Evolutionary conservation across 1,284 basidiomycete genomes (phyloP), one percentile per base, ranked within the genome.

Genomic region (Ustilago vetiveriae): DNA sequence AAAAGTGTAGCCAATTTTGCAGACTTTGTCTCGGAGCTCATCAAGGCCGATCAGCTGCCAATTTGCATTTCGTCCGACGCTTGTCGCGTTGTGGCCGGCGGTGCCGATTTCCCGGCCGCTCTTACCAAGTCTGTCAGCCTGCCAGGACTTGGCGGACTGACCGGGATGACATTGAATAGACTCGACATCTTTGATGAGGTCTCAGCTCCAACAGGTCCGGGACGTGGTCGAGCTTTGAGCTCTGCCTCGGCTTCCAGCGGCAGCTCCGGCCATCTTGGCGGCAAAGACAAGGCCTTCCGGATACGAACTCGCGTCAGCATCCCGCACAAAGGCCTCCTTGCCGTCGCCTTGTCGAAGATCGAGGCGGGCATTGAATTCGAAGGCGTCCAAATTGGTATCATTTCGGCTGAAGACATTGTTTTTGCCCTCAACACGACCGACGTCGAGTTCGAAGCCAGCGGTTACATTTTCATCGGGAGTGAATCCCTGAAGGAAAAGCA

Each of bases 111-210:
- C 24, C 30, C 48, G 1, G 48, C 75, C 6, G 49, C 50, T 6
- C 32, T 78, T 19, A 40, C 56, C 35, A 78, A 78, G 55, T 38
- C 51, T 13, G 54, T 78, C 53, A n/a, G 24, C 1, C 21, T 78
- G n/a, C 52, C 54, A 1, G 74, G 74, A 13, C 46, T 78, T 2
- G 72, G 72, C n/a, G 74, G 74, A 30, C 51, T 78, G 14, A 45
- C 38, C 11, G 65, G 59, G 5, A 27, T 78, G n/a, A 36, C 36
- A 4, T 44, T 76, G n/a, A 45, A 64, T 0, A 47, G 59, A 1
- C 63, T 78, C 21, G 52, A 70, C 36, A 65, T 78, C 10, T 55
- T 76, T 21, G 75, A 73, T 36, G 75, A 78, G 42, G 69, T 70
- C 6, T 37, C 60, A 14, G 60, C 60, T 7, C 66, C 66, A 35